Percentiles rank a stretch among this genome's conserved stretches.
phyloP scores from a whole-genome alignment of 75 land plant genomes.

The Selaginella tamariscina region DNA sequence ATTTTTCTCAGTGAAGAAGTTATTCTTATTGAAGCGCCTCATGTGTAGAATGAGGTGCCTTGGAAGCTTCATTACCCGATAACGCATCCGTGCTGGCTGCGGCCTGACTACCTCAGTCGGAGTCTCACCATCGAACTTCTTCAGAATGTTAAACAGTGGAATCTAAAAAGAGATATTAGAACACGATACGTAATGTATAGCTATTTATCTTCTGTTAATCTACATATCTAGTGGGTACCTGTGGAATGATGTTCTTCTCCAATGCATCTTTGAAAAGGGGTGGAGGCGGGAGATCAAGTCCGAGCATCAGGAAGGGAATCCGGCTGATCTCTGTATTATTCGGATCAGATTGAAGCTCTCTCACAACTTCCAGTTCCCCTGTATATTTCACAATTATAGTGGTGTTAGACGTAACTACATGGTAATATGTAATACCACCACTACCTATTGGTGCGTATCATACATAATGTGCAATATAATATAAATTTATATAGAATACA shows the following conservation, averaged over 20 bases:
- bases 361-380: slow-evolving; percentile 90
- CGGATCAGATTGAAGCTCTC: slow-evolving; percentile 44
- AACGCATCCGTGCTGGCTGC: slow-evolving; percentile 79
- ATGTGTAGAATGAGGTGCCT: slow-evolving; percentile 87
- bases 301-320: slow-evolving; percentile 98
- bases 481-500: background rate
- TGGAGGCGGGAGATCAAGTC: slow-evolving; percentile 91
- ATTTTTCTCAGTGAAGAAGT: slow-evolving; percentile 91
- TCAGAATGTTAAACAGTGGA: slow-evolving; percentile 88
- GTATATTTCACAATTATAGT: background rate
- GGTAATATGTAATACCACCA: too few relatives aligned
- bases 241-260: slow-evolving; percentile 99
- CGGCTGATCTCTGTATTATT: slow-evolving; percentile 33
- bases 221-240: slow-evolving; percentile 34
- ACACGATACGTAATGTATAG: too few relatives aligned
- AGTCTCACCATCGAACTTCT: slow-evolving; percentile 95
- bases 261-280: slow-evolving; percentile 96
- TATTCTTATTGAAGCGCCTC: slow-evolving; percentile 94
- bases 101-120: slow-evolving; percentile 93
- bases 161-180: slow-evolving; percentile 37
- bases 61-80: slow-evolving; percentile 86
- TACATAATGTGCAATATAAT: too few relatives aligned
- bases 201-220: too few relatives aligned
- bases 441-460: too few relatives aligned
- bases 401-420: too few relatives aligned